These are phyloP conservation scores for Groenewaldozyma salmanticensis DNA, from an alignment of 805 yeast genomes.

Conservation along the genomic window DNA sequence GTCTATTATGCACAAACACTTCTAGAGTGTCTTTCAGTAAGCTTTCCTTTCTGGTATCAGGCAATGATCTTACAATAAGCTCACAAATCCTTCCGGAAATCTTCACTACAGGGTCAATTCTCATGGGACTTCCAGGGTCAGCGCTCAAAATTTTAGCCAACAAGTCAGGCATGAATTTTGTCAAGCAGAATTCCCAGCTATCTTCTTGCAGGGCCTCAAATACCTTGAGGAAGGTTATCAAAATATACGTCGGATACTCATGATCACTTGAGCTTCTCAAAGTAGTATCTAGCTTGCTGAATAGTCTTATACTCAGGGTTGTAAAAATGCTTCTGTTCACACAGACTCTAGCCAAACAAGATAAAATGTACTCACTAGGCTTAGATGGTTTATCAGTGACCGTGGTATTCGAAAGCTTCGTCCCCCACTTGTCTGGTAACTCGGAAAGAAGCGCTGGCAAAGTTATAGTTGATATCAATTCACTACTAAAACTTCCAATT, in stretches of 20 bases:
- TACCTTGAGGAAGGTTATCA: slow-evolving; percentile 23
- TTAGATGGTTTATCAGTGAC: slow-evolving; percentile 5
- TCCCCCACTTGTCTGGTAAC: slow-evolving; percentile 37
- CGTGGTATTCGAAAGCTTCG: not conserved
- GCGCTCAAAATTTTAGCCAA: slow-evolving; percentile 10
- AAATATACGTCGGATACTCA: slow-evolving; percentile 17
- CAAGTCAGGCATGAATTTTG: slow-evolving; percentile 15
- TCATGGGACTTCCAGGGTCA: not conserved
- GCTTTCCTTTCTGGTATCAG: not conserved
- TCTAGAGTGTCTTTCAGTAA: not conserved
- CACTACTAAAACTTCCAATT: slow-evolving; percentile 31
- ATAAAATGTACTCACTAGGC: slow-evolving; percentile 21
- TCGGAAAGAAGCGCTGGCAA: slow-evolving; percentile 42
- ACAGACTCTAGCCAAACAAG: slow-evolving; percentile 26
- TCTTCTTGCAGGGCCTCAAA: slow-evolving; percentile 4
- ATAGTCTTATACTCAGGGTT: slow-evolving; percentile 30
- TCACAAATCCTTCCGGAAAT: not conserved
- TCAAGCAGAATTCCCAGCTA: slow-evolving; percentile 6
- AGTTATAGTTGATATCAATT: slow-evolving; percentile 40
- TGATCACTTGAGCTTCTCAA: slow-evolving; percentile 6
- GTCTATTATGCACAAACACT: not conserved
- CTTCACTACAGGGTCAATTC: not conserved
- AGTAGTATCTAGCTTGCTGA: slow-evolving; percentile 24
- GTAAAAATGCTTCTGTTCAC: slow-evolving; percentile 30
- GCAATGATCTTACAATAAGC: not conserved